Evolutionary conservation across 1,139 yeast species (phyloP), one percentile per base, ranked within the genome.

Genomic region (Diutina scorzettiae): DNA sequence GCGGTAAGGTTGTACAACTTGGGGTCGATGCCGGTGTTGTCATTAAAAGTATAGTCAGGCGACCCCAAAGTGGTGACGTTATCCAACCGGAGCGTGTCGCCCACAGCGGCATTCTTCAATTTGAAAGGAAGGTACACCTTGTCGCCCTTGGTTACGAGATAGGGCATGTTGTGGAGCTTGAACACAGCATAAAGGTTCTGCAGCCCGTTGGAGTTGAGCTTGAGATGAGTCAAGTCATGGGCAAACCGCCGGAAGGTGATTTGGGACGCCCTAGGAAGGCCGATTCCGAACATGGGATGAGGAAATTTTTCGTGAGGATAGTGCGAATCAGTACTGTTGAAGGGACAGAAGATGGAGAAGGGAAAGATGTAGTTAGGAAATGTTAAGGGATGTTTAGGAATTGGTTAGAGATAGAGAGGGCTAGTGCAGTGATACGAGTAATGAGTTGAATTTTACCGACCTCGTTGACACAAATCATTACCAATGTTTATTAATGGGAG

Each of bases 91-190:
- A 93, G 68, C 30, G 69, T 69, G 57, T 87, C 96, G 16, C 98
- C 98, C 5, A 89, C 80, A 46, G 78, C 69, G 8, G 81, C 93
- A 43, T 76, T 73, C 53, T 78, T 80, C 66, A 91, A 59, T 49
- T 77, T 74, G 59, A 75, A 87, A 2, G 96, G 96, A 32, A 91
- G 63, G 37, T 78, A 72, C 42, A 91, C 75, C 50, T 70, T 73
- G 59, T 93, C 99, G 18, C 98, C 98, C 51, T 81, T 76, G 18
- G 98, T 87, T 19, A 93, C 94, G 47, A 91, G 66, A 54, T 85
- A 89, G 40, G 94, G 86, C 60, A 87, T 78, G 58, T 81, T 78
- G 63, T 87, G 93, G 40, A 93, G 73, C 53, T 76, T 79, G 51
- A 89, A 73, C 7, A 85, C 71, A 42, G 98, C 98, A 55, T 87